Base-by-base conservation (phyloP, 208 protist genomes). In the Angomonas desouzai region DNA sequence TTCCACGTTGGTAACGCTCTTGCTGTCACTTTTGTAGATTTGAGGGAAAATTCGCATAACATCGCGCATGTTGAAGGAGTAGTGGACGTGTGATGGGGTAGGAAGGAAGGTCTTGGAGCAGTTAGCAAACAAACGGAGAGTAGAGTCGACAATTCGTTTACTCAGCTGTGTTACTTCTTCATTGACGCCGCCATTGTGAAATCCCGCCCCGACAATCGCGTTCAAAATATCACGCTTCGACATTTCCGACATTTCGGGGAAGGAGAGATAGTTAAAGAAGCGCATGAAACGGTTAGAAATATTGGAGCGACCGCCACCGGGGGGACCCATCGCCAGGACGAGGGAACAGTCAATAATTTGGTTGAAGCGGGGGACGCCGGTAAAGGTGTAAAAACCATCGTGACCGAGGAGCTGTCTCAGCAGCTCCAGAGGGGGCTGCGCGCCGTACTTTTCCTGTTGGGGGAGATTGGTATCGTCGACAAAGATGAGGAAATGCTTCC, bases 11-110 rank as follows among this genome's bases (percentile, higher is more conserved):
- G 68, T 40, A 27, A 99, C 51, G 36, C 68, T 75, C 55, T 82
- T 92, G 18, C 81, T 40, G 47, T 96, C 78, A 18, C 76, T 81
- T 20, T 79, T 69, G 72, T 97, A 94, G n/a, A 99, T 68, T 74
- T 98, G 93, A 29, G 98, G 94, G 55, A 99, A 97, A 51, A 99
- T 95, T n/a, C 97, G 97, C 71, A 96, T 92, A 7, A 99, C 76
- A 76, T 99, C 98, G 18, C 98, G 92, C 83, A 99, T 87, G 83
- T 99, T 99, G 83, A 99, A 99, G 6, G 96, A 97, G 78, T 99
- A 99, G 72, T 99, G 98, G 33, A 97, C 94, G 65, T 99, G 98
- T 6, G 94, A 85, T 13, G 98, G 98, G 3, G 96, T 99, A 23
- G 98, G 98, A 20, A 99, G 67, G 38, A 99, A 94, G 20, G 79